Conservation (phyloP, 805 yeast species). For the Hagleromyces aurorensis region DNA sequence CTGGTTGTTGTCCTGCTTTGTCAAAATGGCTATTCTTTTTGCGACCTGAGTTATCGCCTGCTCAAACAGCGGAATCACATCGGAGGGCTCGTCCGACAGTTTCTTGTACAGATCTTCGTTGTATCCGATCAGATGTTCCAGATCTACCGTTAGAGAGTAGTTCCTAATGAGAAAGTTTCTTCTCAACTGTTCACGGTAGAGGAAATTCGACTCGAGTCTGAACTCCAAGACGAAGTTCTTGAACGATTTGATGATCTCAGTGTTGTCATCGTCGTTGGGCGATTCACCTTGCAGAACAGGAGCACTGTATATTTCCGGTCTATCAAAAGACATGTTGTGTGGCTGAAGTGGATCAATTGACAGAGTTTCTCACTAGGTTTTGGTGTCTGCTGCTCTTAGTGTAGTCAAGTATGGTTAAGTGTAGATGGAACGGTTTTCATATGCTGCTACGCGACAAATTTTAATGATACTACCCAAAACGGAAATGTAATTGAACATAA, state of each 20-base stretch:
- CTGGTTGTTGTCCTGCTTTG: slow-evolving; percentile 9
- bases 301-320: slow-evolving; percentile 66
- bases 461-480: not conserved
- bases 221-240: slow-evolving; percentile 77
- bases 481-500: not conserved
- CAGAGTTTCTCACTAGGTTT: too few relatives aligned
- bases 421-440: not conserved
- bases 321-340: slow-evolving; percentile 77
- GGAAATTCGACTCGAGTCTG: slow-evolving; percentile 70
- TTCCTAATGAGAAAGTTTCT: slow-evolving; percentile 75
- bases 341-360: slow-evolving; percentile 1
- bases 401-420: not conserved
- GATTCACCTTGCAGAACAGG: slow-evolving; percentile 83
- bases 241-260: slow-evolving; percentile 70
- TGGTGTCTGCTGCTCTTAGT: not conserved
- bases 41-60: slow-evolving; percentile 81
- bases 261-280: slow-evolving; percentile 50
- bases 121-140: slow-evolving; percentile 79
- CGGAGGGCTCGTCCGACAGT: slow-evolving; percentile 79
- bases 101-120: slow-evolving; percentile 84
- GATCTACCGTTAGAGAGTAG: slow-evolving; percentile 63
- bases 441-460: slow-evolving; percentile 1
- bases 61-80: slow-evolving; percentile 80
- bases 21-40: slow-evolving; percentile 47
- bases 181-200: slow-evolving; percentile 85